Conservation (phyloP, 176 grass and related monocot species). For the Musa schizocarpa region DNA sequence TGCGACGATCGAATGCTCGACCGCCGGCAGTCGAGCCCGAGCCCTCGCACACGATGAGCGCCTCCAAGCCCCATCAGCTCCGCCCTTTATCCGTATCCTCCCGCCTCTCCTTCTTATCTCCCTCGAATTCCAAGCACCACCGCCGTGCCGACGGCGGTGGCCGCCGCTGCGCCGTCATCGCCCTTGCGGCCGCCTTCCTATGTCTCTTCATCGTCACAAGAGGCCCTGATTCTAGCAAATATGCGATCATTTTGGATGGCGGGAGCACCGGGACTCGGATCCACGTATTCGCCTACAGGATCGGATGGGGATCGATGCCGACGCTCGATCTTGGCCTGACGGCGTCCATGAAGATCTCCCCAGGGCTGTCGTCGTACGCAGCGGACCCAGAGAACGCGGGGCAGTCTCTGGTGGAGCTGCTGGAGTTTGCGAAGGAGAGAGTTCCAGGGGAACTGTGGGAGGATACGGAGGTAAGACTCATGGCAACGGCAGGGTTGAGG, state of each 20-base stretch:
- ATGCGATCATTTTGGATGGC: slow-evolving; percentile 62
- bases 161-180: not conserved
- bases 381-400: slow-evolving; percentile 33
- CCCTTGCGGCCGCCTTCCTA: not conserved
- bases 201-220: not conserved
- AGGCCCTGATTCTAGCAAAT: slow-evolving; percentile 5
- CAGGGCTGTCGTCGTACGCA: slow-evolving; percentile 66
- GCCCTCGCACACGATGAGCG: not conserved
- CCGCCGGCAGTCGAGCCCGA: not conserved
- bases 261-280: slow-evolving; percentile 76
- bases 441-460: slow-evolving; percentile 23
- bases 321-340: slow-evolving; percentile 60
- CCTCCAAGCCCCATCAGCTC: not conserved
- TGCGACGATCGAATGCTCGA: slow-evolving; percentile 10
- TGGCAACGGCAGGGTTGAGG: slow-evolving; percentile 78
- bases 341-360: slow-evolving; percentile 51
- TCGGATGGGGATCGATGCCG: slow-evolving; percentile 28
- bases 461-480: slow-evolving; percentile 59
- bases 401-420: slow-evolving; percentile 38
- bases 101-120: not conserved
- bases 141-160: not conserved
- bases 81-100: not conserved
- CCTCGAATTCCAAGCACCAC: not conserved
- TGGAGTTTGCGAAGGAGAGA: slow-evolving; percentile 46
- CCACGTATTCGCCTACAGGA: slow-evolving; percentile 51